Percentiles rank a stretch among this genome's conserved stretches.
Evolutionary conservation across 1,284 basidiomycete genomes (phyloP).

Genomic region (Ustilago sp.): DNA sequence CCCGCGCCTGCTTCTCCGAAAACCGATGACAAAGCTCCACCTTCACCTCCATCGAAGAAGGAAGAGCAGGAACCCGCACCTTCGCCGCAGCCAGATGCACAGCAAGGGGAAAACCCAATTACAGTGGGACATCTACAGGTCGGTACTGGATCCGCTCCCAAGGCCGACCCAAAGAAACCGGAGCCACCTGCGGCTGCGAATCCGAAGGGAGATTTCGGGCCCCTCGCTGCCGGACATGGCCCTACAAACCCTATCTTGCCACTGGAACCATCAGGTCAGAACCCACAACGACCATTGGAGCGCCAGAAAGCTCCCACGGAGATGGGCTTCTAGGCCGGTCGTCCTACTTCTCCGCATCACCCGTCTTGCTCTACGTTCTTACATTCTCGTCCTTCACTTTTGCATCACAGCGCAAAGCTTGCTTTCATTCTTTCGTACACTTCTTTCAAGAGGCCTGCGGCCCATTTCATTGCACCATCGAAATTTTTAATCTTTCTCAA

Average conservation of each 20-base stretch:
- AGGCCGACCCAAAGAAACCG: not conserved
- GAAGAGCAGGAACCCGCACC: not conserved
- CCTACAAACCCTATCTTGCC: not conserved
- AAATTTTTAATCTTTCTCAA: not conserved
- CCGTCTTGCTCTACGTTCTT: too few species aligned
- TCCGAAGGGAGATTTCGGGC: not conserved
- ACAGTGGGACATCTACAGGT: not conserved
- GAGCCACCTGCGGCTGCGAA: not conserved
- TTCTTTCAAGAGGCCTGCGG: too few species aligned
- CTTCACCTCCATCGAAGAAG: not conserved
- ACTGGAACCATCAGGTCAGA: not conserved
- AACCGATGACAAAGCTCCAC: not conserved
- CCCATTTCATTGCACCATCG: too few species aligned
- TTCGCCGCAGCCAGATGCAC: not conserved
- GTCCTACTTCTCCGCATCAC: too few species aligned
- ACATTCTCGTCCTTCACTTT: too few species aligned
- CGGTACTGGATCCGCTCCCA: not conserved
- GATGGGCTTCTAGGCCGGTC: conserved; percentile 25
- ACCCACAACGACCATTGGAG: not conserved
- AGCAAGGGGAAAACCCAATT: too few species aligned
- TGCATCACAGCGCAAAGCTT: too few species aligned
- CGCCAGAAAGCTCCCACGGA: conserved; percentile 24
- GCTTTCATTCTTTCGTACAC: too few species aligned
- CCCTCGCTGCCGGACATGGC: not conserved
- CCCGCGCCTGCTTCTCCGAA: not conserved